phyloP scores from a whole-genome alignment of 768 basidiomycete genomes.

The Auriculariales sp. region DNA sequence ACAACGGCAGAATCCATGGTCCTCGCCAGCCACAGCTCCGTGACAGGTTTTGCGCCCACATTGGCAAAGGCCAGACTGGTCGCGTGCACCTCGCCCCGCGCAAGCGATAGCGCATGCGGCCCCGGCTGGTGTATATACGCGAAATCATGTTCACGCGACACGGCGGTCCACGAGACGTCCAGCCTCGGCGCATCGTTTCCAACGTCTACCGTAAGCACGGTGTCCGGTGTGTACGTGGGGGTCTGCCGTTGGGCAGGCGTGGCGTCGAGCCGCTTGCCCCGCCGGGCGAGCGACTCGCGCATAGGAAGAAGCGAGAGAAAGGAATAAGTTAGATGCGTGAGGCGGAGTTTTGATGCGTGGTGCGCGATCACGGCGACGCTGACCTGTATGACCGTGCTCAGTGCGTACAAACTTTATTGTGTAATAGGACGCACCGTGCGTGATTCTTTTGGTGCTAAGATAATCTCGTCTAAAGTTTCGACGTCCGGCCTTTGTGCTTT shows the following conservation, averaged over 20 bases:
- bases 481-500: constrained; percentile 22
- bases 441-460: constrained; percentile 46
- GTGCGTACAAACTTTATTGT: not conserved
- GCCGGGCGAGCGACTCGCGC: constrained; percentile 47
- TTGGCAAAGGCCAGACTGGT: constrained; percentile 52
- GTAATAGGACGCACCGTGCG: constrained; percentile 35
- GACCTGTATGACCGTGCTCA: constrained; percentile 22
- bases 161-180: constrained; percentile 22
- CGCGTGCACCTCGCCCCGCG: constrained; percentile 53
- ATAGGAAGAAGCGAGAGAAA: constrained; percentile 64
- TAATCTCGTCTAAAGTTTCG: constrained; percentile 43
- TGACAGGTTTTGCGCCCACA: constrained; percentile 40
- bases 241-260: constrained; percentile 55
- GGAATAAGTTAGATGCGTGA: constrained; percentile 46
- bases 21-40: constrained; percentile 57
- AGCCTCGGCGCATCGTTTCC: constrained; percentile 53
- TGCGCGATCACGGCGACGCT: constrained; percentile 44
- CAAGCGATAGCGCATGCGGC: constrained; percentile 35
- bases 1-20: constrained; percentile 22
- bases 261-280: constrained; percentile 64
- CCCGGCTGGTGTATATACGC: too few species aligned
- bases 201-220: constrained; percentile 43
- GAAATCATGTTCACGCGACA: too few species aligned
- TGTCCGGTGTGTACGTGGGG: constrained; percentile 59
- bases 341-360: constrained; percentile 33